These are phyloP conservation scores for Gremmenia infestans DNA, from an alignment of 2,329 filamentous ascomycete species.

Conservation along the genomic window DNA sequence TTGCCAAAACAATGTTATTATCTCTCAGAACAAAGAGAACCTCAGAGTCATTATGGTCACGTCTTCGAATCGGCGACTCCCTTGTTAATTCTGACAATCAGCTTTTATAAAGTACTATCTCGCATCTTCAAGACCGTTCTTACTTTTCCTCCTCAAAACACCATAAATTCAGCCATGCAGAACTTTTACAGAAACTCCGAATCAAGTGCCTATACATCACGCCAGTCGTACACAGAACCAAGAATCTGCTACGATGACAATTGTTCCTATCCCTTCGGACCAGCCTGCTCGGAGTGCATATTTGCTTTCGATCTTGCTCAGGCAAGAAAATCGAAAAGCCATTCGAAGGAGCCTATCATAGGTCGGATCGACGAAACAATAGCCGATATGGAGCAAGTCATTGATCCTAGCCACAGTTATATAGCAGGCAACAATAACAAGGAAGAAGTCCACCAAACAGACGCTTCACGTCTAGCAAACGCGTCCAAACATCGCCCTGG, in stretches of 20 bases:
- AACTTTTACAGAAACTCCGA: not conserved
- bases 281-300: constrained; percentile 4
- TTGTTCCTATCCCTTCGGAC: constrained; percentile 14
- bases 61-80: not conserved
- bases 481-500: too few species aligned
- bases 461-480: too few species aligned
- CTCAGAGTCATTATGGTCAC: not conserved
- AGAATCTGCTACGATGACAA: constrained; percentile 10
- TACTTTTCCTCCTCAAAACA: not conserved
- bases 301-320: not conserved
- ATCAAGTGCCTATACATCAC: not conserved
- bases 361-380: not conserved
- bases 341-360: not conserved
- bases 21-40: not conserved
- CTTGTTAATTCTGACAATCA: not conserved
- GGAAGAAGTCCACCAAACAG: too few species aligned
- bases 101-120: not conserved
- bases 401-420: too few species aligned
- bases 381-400: not conserved
- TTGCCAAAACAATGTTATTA: not conserved
- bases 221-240: constrained; percentile 3
- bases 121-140: not conserved
- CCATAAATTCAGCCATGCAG: not conserved
- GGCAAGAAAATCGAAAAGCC: not conserved
- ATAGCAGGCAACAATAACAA: too few species aligned